Evolutionary conservation across 108 stramenopile species (phyloP).

Genomic region (Cyclotella baltica): DNA sequence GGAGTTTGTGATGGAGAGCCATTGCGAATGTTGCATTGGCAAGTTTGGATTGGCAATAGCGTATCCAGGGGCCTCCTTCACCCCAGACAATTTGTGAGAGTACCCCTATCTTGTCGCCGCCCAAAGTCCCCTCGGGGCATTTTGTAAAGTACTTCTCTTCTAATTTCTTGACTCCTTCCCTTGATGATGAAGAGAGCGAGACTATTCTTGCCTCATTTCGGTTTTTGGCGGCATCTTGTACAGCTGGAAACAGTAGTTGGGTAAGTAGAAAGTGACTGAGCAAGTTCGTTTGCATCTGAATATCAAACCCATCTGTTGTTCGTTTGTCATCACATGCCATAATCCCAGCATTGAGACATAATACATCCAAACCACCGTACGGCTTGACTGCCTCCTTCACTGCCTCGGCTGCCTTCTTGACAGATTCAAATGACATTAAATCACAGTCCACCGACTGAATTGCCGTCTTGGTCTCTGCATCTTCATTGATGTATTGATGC

Average conservation of each 20-base stretch:
- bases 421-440: conserved; percentile 51
- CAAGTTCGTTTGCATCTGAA: conserved; percentile 70
- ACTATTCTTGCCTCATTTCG: conserved; percentile 62
- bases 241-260: conserved; percentile 54
- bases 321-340: conserved; percentile 58
- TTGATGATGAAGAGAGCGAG: conserved; percentile 46
- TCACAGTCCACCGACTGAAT: conserved; percentile 57
- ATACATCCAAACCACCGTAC: conserved; percentile 46
- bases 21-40: conserved; percentile 67
- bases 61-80: conserved; percentile 43
- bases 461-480: conserved; percentile 18
- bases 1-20: conserved; percentile 55
- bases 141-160: conserved; percentile 62
- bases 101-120: conserved; percentile 48
- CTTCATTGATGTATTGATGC: conserved; percentile 13
- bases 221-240: conserved; percentile 47
- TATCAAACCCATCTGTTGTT: conserved; percentile 71
- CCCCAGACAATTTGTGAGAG: conserved; percentile 3
- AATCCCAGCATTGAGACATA: conserved; percentile 73
- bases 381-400: conserved; percentile 43
- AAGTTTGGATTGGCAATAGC: conserved; percentile 71
- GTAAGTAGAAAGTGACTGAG: conserved; percentile 71
- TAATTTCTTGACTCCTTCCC: conserved; percentile 33
- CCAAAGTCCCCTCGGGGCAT: conserved; percentile 57
- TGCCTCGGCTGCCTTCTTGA: conserved; percentile 37